Percentiles rank a stretch among this genome's conserved stretches.
Conservation (phyloP, 192 early-diverging fungal species). For the Podila minutissima region DNA sequence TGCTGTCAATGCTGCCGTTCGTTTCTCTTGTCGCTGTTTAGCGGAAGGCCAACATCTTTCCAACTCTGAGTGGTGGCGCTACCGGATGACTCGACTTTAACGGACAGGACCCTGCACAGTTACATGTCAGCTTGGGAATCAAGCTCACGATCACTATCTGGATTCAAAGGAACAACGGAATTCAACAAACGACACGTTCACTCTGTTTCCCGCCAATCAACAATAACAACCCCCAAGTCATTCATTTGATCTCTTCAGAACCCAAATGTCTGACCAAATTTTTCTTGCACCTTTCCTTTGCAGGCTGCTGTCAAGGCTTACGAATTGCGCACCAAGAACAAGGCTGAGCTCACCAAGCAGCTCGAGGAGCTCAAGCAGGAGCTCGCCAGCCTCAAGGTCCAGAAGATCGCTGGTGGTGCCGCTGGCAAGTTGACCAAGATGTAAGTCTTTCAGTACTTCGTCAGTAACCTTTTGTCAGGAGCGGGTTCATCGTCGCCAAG, state of each 20-base stretch:
- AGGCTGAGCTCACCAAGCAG: conserved; percentile 90
- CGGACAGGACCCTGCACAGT: too few species aligned
- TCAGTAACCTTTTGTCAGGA: not conserved
- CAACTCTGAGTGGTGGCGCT: too few species aligned
- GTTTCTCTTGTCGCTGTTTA: too few species aligned
- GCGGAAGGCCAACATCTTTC: too few species aligned
- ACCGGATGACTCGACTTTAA: too few species aligned
- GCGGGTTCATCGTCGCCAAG: not conserved
- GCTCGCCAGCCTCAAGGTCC: conserved; percentile 92
- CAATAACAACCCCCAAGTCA: not conserved
- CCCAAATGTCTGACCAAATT: conserved; percentile 3
- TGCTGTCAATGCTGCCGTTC: too few species aligned
- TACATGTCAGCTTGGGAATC: too few species aligned
- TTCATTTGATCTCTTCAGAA: not conserved
- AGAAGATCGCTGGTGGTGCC: conserved; percentile 88
- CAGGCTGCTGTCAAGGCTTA: conserved; percentile 90
- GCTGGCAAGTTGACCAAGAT: conserved; percentile 85
- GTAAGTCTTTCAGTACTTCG: conserved; percentile 54
- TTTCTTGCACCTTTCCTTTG: not conserved
- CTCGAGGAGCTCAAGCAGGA: conserved; percentile 96
- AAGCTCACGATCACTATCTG: too few species aligned
- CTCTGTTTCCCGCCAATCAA: not conserved
- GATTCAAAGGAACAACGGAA: not conserved
- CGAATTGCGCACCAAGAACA: conserved; percentile 95
- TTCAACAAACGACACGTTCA: not conserved